Evolutionary conservation across 805 yeast species (phyloP), one percentile per base, ranked within the genome.

Genomic region (Candida tammaniensis): DNA sequence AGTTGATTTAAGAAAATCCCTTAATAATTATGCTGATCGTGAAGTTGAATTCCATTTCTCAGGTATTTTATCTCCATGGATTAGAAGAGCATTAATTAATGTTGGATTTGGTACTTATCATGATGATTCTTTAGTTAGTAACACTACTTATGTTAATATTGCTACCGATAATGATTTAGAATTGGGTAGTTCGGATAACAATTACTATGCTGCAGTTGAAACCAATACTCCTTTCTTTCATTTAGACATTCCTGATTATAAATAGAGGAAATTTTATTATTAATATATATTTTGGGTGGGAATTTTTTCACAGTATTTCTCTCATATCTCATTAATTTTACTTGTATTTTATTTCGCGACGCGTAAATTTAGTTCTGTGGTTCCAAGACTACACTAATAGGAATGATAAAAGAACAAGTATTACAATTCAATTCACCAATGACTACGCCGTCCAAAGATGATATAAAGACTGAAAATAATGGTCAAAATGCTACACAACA

Each of bases 31-130:
- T 51, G 82, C 93, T 12, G 89, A 86, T 53, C 68, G 82, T 38
- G 87, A 83, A 46, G 89, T 87, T 39, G 96, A 89, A 59, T 80
- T 82, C 63, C 97, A 89, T 60, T 88, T 89, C 57, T 76, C 85
- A 8, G 95, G 96, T 17, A 77, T 89, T 20, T 62, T 84, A 28
- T 80, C 84, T 36, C 89, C 91, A 7, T 89, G 97, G 97, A 76
- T 85, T 35, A 78, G 86, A 50, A 74, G 91, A 52, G 83, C 82
- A 4, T 72, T 89, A 46, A 54, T 82, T 27, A 74, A 78, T 47
- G 80, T 80, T 38, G 95, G 94, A 1, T 87, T 87, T 61, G 95
- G 95, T 30, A 64, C 74, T 13, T 66, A 70, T 33, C 68, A 61
- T 17, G 72, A 66, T 19, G 69, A 52, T 31, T 55, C 58, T 13